Conservation (phyloP, 2,329 filamentous ascomycete genomes). For the Fragosphaeria purpurea region DNA sequence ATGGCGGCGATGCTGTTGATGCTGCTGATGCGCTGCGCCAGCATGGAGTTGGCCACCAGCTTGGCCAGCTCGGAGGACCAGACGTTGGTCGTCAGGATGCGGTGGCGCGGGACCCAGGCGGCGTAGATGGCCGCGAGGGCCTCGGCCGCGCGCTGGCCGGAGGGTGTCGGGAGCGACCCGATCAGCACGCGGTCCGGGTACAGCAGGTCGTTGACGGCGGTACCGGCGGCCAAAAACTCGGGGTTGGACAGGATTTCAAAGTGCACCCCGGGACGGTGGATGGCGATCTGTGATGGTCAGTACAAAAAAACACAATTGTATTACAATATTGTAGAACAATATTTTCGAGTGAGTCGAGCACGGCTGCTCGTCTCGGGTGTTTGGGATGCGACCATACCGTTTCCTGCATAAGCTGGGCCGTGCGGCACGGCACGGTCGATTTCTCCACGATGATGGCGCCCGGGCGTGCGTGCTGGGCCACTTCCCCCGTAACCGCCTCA, state of each 20-base stretch:
- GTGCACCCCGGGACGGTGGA: slow-evolving; percentile 50
- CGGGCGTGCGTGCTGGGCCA: slow-evolving; percentile 54
- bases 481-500: slow-evolving; percentile 57
- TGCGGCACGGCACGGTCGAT: slow-evolving; percentile 68
- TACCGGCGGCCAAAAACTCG: slow-evolving; percentile 71
- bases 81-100: slow-evolving; percentile 62
- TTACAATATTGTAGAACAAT: too few species aligned
- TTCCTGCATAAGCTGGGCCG: slow-evolving; percentile 57
- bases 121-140: slow-evolving; percentile 57
- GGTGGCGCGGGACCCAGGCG: slow-evolving; percentile 56
- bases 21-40: slow-evolving; percentile 70
- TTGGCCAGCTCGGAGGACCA: slow-evolving; percentile 75
- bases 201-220: slow-evolving; percentile 61
- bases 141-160: slow-evolving; percentile 52
- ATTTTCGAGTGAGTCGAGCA: too few species aligned
- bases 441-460: slow-evolving; percentile 74
- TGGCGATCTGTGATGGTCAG: slow-evolving; percentile 33
- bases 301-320: background rate
- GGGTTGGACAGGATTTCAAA: slow-evolving; percentile 76
- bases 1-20: slow-evolving; percentile 76
- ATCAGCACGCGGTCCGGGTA: slow-evolving; percentile 66
- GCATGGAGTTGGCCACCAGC: slow-evolving; percentile 68
- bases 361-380: too few species aligned
- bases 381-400: slow-evolving; percentile 39
- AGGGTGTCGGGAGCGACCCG: slow-evolving; percentile 52